Base-by-base conservation (phyloP, 257 asterid genomes). In the Rehmannia glutinosa region DNA sequence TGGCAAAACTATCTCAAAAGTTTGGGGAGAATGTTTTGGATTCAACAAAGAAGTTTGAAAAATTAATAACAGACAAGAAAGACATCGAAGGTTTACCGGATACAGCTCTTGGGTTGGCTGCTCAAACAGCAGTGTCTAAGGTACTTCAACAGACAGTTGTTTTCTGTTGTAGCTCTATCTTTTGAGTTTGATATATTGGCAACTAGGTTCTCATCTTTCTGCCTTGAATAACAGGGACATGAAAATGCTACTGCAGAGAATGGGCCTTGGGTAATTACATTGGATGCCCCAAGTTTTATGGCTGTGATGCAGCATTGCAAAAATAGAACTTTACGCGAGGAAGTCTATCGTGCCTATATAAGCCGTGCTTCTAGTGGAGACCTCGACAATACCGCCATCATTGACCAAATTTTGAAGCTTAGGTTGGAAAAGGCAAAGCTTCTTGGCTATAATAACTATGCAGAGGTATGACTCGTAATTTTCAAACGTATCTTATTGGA, bases 121-220 rank as follows among this genome's bases (percentile, higher is more conserved):
- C 99, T 51, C 99, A 94, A 83, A 91, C 97, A 72, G 99, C 99
- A 35, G 88, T 78, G 66, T 87, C 97, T 32, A 94, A 91, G 95
- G 99, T 91, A 76, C 36, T 69, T 46, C 30, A 24, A 45, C 36
- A 33, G 16, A 33, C 17, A 11, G 20, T 4, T 73, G 36, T 58
- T 68, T 55, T 49, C 45, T 33, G n/a, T 67, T 43, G 62, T 13
- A 36, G 25, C 38, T 59, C 46, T 54, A 39, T 41, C 32, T 35
- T 32, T 63, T 21, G 39, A 53, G n/a, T 33, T 70, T 45, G 75
- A 28, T 64, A 25, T 66, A 35, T 47, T 15, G 19, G 32, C 53
- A 60, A 36, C 70, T 52, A 52, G 20, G 5, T 21, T 23, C 17
- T 21, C 53, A 59, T 62, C 61, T 67, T 47, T 46, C 57, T 73